Conservation (phyloP, 331 rosid species). For the Acacia concinna region DNA sequence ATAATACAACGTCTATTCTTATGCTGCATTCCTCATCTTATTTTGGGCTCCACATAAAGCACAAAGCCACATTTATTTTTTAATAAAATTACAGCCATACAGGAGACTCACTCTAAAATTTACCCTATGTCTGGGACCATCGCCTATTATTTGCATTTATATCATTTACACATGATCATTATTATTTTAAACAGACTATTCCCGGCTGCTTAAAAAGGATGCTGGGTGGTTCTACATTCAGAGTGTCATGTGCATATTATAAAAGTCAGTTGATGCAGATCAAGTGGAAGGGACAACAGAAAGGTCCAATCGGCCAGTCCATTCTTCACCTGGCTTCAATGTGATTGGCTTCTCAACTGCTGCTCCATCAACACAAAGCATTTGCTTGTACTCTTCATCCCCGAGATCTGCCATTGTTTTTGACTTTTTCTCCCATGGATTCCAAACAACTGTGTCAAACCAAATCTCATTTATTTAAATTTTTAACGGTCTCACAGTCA, state of each 20-base stretch:
- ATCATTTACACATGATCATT: background rate
- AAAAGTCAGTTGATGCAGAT: background rate
- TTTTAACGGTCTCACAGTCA: background rate
- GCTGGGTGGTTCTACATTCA: conserved; percentile 28
- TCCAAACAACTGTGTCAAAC: conserved; percentile 79
- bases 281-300: conserved; percentile 58
- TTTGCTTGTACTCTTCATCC: conserved; percentile 86
- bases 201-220: conserved; percentile 23
- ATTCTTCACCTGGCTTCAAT: conserved; percentile 86
- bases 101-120: background rate
- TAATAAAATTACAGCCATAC: background rate
- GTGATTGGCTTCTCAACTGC: conserved; percentile 72
- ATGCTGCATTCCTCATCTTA: background rate
- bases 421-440: conserved; percentile 88
- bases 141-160: conserved; percentile 18
- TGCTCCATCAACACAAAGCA: conserved; percentile 89
- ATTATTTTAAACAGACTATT: conserved; percentile 1
- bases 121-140: background rate
- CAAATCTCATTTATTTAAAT: conserved; percentile 16
- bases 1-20: background rate
- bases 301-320: conserved; percentile 84
- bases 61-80: background rate
- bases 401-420: conserved; percentile 71
- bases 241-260: conserved; percentile 20
- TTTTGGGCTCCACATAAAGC: background rate